Evolutionary conservation across 495 filamentous ascomycete species (phyloP), one percentile per base, ranked within the genome.

Genomic region (Lichina pygmaea): DNA sequence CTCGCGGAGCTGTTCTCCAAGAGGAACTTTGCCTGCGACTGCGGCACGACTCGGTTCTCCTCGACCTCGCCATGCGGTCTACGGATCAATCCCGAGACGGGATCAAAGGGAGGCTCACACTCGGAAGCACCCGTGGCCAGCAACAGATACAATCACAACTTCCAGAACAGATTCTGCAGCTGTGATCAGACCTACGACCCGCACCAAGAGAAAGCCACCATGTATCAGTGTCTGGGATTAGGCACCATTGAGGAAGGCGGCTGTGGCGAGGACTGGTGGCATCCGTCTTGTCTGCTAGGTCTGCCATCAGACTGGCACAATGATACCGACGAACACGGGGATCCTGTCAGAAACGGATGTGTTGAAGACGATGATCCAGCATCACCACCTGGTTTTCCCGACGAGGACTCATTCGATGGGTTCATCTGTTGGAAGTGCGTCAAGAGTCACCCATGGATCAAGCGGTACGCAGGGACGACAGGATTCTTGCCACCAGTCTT

Each of bases 251-350:
- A 78, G 51, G 75, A 77, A 4, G 83, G 82, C 8, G 85, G 84
- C 6, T 99, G 91, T 60, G 86, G 89, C 5, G 91, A 99, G 62
- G 91, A 99, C 58, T 99, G 91, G 91, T 99, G 84, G 68, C 91
- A 99, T 64, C 85, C 89, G 11, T 81, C 86, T 47, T 99, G 91
- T 56, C 58, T 99, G 10, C 73, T 93, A 44, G 89, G 91, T 8
- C 56, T 86, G 10, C 69, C 75, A 3, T 66, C 61, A 49, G 66
- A 66, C 51, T 66, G 57, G 67, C 57, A 53, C 47, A 45, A 57
- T 16, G 41, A 51, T 36, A 45, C 49, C 6, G 45, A 53, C 45
- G 51, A 52, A 15, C 31, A 16, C 7, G 31, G 8, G 16, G 43
- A 34, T 32, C 46, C 16, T 6, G 12, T 6, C 15, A n/a, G 8